These are phyloP conservation scores for Sporothrix phasma DNA, from an alignment of 2,329 filamentous ascomycete species.

Conservation along the genomic window DNA sequence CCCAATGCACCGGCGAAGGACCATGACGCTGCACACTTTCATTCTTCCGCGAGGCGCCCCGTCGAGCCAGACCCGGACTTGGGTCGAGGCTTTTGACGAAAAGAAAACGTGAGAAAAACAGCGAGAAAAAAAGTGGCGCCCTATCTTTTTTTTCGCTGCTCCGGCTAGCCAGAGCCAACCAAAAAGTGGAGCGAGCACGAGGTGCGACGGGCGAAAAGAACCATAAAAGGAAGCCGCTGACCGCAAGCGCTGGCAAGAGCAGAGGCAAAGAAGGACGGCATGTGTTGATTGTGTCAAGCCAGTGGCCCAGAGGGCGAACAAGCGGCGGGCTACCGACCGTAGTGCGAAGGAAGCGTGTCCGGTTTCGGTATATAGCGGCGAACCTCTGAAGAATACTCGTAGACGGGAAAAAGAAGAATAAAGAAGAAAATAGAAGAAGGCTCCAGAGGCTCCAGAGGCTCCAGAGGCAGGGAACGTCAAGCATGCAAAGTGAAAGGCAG, in stretches of 20 bases:
- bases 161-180: neutral
- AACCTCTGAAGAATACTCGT: no score
- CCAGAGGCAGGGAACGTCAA: neutral
- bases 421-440: neutral
- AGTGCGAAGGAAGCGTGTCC: neutral
- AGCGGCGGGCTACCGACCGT: neutral
- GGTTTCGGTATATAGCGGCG: neutral
- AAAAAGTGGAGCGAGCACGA: neutral
- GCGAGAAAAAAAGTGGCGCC: neutral
- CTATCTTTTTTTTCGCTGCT: neutral
- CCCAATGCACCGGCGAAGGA: neutral
- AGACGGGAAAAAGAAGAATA: neutral
- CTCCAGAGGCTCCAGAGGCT: no score
- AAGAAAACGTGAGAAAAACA: neutral
- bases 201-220: neutral
- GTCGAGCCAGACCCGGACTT: slow-evolving; percentile 5
- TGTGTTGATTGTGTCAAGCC: neutral
- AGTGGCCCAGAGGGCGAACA: neutral
- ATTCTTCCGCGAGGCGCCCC: neutral
- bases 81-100: neutral
- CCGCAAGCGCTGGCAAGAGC: neutral
- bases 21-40: neutral
- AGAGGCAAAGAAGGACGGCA: neutral
- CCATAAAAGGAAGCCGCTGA: slow-evolving; percentile 2
- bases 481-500: no score